Conservation (phyloP, 1,139 yeast species). For the Yarrowia galli region DNA sequence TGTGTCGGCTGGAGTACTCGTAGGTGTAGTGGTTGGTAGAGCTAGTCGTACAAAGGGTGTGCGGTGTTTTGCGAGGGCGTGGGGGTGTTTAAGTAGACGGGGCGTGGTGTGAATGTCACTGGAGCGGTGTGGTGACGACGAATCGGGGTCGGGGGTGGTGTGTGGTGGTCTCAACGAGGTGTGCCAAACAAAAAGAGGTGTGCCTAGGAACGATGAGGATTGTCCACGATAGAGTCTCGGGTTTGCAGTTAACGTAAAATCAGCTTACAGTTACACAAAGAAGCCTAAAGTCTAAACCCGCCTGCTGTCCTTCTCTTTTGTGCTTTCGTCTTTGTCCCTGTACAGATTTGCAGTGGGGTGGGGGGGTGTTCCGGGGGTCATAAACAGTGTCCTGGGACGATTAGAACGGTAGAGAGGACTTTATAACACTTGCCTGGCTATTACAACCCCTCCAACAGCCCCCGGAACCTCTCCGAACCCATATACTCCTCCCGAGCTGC, state of each 20-base stretch:
- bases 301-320: conserved; percentile 35
- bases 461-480: background rate
- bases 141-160: background rate
- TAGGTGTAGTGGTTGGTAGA: background rate
- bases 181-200: background rate
- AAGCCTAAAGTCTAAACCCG: conserved; percentile 19
- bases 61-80: background rate
- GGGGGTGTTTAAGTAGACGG: background rate
- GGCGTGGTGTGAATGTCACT: background rate
- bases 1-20: background rate
- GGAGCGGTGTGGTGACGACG: background rate
- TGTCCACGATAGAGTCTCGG: conserved; percentile 39
- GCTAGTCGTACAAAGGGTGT: background rate
- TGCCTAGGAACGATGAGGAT: conserved; percentile 31
- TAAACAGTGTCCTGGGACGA: too few relatives aligned
- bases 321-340: conserved; percentile 25
- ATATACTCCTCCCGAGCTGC: background rate
- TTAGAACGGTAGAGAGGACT: too few relatives aligned
- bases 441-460: background rate
- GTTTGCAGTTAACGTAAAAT: conserved; percentile 37
- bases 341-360: conserved; percentile 11
- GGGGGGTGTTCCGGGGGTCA: background rate
- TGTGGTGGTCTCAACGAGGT: background rate
- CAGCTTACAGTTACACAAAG: conserved; percentile 38
- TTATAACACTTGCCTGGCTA: too few relatives aligned